Base-by-base conservation (phyloP, 2,329 filamentous ascomycete species). In the Penicillium sp. region DNA sequence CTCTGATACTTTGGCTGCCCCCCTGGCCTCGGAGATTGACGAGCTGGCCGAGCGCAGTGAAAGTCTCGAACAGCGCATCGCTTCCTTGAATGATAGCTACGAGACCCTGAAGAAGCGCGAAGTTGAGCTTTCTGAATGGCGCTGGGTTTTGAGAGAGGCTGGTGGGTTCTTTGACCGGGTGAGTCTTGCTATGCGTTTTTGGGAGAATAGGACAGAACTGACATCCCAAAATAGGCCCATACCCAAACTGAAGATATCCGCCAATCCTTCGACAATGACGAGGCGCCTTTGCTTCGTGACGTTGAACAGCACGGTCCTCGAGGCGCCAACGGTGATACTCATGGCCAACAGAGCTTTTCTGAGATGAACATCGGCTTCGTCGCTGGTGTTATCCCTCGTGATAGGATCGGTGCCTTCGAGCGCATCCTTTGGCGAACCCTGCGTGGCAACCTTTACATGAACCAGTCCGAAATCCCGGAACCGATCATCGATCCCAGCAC, bases 341-440 rank as follows among this genome's bases (percentile, higher is more conserved):
- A 81, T n/a, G 88, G 83, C 37, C 91, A 95, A 71, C 87, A 90
- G 63, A 95, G 91, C 43, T 97, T 99, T 77, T 95, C 92, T 6
- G 92, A 92, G 61, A 96, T 98, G 91, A 97, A 98, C 79, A 99
- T 99, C 73, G 95, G 95, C 10, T 99, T 99, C 70, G 93, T 99
- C 53, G 91, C 95, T 54, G 95, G 95, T 77, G 95, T 98, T 67
- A 98, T 99, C 68, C 86, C 91, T 37, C 87, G 95, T 54, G 93
- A 98, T 72, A 88, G 93, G 50, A 93, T 99, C 59, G 93, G 89
- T 14, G 91, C 93, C 26, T 99, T 99, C 72, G 96, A 99, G 80
- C 89, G 95, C 58, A 99, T 99, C 67, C 83, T 99, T 51, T 99
- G 95, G 95, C 88, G 95, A 70, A 97, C 96, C 0, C 86, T 99